Percentiles rank a stretch among this genome's conserved stretches.
Conservation (phyloP, 768 basidiomycete species). For the Tulasnella sp. region DNA sequence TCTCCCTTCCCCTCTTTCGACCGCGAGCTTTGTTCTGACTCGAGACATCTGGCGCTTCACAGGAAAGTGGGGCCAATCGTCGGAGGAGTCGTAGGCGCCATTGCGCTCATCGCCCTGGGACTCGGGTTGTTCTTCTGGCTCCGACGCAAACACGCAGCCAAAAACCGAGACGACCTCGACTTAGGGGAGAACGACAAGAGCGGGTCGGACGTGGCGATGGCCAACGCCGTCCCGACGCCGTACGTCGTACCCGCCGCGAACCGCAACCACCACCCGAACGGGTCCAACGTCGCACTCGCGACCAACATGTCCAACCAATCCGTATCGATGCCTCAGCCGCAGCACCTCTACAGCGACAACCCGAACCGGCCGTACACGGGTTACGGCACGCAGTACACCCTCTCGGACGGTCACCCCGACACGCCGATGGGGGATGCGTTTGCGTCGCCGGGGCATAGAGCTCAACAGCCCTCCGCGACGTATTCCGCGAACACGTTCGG, state of each 20-base stretch:
- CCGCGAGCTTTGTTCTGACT: no score
- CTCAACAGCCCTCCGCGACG: not conserved
- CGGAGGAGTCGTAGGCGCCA: not conserved
- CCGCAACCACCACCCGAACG: not conserved
- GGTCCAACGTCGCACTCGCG: not conserved
- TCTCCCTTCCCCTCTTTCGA: not conserved
- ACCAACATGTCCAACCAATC: not conserved
- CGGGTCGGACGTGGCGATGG: not conserved
- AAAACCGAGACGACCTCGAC: not conserved
- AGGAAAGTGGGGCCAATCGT: not conserved
- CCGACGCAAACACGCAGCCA: not conserved
- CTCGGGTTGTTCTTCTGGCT: not conserved
- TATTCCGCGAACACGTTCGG: not conserved
- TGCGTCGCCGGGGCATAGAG: not conserved
- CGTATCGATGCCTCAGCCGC: not conserved
- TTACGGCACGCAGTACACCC: not conserved
- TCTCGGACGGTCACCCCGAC: not conserved
- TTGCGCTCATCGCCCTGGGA: not conserved
- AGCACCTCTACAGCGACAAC: not conserved
- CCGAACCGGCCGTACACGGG: not conserved
- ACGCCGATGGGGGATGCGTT: not conserved
- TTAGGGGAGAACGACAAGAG: not conserved
- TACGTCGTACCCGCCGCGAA: not conserved
- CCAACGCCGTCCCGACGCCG: not conserved
- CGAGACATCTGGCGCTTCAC: no score